Percentiles rank a stretch among this genome's conserved stretches.
Evolutionary conservation across 2,329 filamentous ascomycete genomes (phyloP).

Genomic region (Fusarium musae): DNA sequence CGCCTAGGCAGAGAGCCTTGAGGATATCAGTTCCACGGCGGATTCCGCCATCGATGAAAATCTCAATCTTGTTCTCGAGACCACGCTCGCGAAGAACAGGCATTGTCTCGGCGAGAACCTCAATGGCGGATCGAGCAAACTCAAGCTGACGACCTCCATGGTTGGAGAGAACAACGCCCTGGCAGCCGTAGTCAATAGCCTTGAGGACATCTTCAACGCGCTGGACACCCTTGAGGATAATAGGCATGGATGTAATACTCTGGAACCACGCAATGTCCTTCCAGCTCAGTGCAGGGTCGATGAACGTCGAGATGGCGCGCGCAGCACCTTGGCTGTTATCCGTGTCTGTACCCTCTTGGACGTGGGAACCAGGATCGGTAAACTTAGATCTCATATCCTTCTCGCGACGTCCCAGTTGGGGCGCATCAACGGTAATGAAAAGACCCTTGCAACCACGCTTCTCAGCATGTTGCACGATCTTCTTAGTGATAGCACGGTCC

Average conservation of each 20-base stretch:
- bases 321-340: conserved; percentile 93
- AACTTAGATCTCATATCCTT: conserved; percentile 99
- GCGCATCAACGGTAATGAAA: conserved; percentile 98
- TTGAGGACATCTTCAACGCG: conserved; percentile 92
- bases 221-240: conserved; percentile 96
- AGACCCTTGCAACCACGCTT: conserved; percentile 90
- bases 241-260: conserved; percentile 91
- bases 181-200: conserved; percentile 83
- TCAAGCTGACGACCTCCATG: conserved; percentile 96
- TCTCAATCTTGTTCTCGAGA: conserved; percentile 80
- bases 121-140: conserved; percentile 87
- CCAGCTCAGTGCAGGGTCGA: conserved; percentile 94
- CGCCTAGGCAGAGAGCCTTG: conserved; percentile 93
- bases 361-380: conserved; percentile 81
- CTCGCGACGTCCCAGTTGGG: conserved; percentile 91
- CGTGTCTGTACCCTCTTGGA: conserved; percentile 80
- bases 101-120: conserved; percentile 94
- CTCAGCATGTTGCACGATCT: conserved; percentile 93
- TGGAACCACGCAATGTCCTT: conserved; percentile 94
- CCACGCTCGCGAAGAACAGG: conserved; percentile 81
- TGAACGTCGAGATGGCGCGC: conserved; percentile 94
- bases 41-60: conserved; percentile 92
- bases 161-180: conserved; percentile 94
- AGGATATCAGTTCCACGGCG: conserved; percentile 92
- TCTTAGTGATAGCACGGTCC: conserved; percentile 87